phyloP scores from a whole-genome alignment of 2,329 filamentous ascomycete genomes.

The Neonectria ditissima region DNA sequence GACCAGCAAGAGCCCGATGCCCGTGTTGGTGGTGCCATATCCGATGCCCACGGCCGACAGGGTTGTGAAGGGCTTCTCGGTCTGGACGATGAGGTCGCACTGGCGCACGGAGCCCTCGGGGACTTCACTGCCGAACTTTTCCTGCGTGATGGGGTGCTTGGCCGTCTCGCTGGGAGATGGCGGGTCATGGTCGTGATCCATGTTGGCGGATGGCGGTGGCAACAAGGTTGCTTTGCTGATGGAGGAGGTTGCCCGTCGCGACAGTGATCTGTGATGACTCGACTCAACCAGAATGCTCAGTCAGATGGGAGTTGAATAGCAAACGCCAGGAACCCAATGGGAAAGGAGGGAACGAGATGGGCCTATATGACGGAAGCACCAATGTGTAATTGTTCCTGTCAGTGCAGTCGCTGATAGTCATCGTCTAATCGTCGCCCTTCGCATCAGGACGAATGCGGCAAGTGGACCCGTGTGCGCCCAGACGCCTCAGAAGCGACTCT shows the following conservation, averaged over 20 bases:
- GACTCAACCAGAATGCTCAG: neutral
- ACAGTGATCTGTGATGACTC: too few species aligned
- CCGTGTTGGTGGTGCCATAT: conserved; percentile 44
- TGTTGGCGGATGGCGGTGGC: neutral
- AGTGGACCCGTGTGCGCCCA: too few species aligned
- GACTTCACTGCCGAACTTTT: conserved; percentile 14
- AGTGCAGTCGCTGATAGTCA: neutral
- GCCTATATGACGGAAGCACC: neutral
- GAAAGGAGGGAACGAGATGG: neutral
- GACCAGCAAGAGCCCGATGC: conserved; percentile 39
- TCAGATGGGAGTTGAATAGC: neutral
- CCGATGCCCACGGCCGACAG: conserved; percentile 44
- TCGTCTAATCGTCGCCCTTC: too few species aligned
- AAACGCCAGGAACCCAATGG: neutral
- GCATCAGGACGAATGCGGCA: too few species aligned
- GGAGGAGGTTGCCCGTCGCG: neutral
- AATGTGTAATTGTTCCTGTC: neutral
- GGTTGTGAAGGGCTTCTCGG: conserved; percentile 49
- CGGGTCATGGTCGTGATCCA: neutral
- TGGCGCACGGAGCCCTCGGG: conserved; percentile 19
- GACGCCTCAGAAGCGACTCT: too few species aligned
- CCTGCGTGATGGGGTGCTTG: conserved; percentile 4
- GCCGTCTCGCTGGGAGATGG: neutral
- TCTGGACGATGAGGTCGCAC: conserved; percentile 37
- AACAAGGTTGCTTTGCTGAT: neutral